Evolutionary conservation across 2,329 filamentous ascomycete genomes (phyloP), one percentile per base, ranked within the genome.

Genomic region (Alternaria hordeiaustralica): DNA sequence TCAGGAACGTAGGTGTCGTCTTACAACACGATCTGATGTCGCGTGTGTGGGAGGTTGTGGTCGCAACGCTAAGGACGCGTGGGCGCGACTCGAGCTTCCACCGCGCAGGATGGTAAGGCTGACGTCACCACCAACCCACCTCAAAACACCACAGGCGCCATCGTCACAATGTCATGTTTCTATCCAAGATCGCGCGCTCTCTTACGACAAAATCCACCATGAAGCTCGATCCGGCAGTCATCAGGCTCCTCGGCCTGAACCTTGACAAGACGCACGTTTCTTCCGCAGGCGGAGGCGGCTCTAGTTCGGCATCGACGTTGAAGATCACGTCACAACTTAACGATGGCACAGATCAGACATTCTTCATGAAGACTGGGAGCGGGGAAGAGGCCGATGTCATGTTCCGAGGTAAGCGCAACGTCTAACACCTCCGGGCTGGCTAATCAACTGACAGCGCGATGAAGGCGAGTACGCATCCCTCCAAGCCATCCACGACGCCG

Each of bases 401-500:
- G 91, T 94, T 94, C 74, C 81, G 83, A 79, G 91, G 89, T 89
- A 59, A 4, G 55, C 10, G 11, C 12, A 26, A 5, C 2, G 15
- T 20, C 25, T 18, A 6, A 43, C 11, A 9, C 25, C 21, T 6
- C 15, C 21, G 33, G 59, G 21, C 43, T 36, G 57, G 26, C 20
- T 49, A 41, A 60, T 26, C 4, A 23, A 62, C 65, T 73, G 55
- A 75, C 50, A 53, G 30, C 25, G 12, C 25, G 18, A n/a, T 50
- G 12, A 70, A 88, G 92, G 94, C 64, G 95, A 97, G 80, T 90
- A 93, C 75, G 87, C 88, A 54, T 96, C 93, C 3, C 87, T 97
- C 58, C 94, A 94, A 75, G 92, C 93, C 58, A 92, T 98, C 69
- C 87, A 93, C 76, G 75, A 83, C 49, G 84, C 84, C 13, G 90